These are phyloP conservation scores for Amphichorda felina DNA, from an alignment of 2,329 filamentous ascomycete genomes.

Conservation along the genomic window DNA sequence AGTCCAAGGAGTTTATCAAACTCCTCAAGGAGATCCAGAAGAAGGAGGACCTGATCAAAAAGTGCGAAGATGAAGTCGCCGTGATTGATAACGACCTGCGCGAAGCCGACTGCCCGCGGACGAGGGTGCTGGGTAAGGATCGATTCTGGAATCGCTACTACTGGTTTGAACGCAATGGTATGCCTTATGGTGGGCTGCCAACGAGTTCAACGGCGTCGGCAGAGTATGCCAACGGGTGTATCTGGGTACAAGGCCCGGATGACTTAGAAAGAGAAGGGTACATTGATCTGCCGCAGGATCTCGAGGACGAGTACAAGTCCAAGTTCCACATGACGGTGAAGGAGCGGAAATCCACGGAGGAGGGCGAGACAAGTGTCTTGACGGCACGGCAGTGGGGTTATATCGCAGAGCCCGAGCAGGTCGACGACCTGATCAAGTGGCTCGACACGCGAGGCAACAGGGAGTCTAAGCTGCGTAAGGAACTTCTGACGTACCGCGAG, in stretches of 20 bases:
- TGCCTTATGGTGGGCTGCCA: slow-evolving; percentile 86
- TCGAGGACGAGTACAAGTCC: slow-evolving; percentile 62
- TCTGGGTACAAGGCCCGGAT: slow-evolving; percentile 95
- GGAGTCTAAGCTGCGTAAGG: slow-evolving; percentile 79
- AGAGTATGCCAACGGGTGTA: slow-evolving; percentile 82
- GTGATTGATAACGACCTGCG: slow-evolving; percentile 84
- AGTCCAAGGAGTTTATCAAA: slow-evolving; percentile 81
- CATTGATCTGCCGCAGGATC: slow-evolving; percentile 62
- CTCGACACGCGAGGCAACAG: slow-evolving; percentile 78
- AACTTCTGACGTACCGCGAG: slow-evolving; percentile 65
- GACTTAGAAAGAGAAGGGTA: slow-evolving; percentile 78
- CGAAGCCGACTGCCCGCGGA: slow-evolving; percentile 86
- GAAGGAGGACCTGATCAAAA: slow-evolving; percentile 67
- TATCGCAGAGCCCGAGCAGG: slow-evolving; percentile 65
- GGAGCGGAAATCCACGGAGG: slow-evolving; percentile 76
- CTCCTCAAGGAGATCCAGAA: slow-evolving; percentile 82
- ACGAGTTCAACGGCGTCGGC: slow-evolving; percentile 79
- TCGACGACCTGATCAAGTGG: slow-evolving; percentile 77
- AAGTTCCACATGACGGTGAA: slow-evolving; percentile 74
- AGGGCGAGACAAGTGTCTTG: slow-evolving; percentile 68
- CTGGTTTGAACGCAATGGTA: slow-evolving; percentile 98
- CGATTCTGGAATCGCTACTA: slow-evolving; percentile 98
- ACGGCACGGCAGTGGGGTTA: slow-evolving; percentile 83
- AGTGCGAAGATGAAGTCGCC: slow-evolving; percentile 76
- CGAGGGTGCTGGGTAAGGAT: slow-evolving; percentile 81